These are phyloP conservation scores for Penicillium soppii DNA, from an alignment of 495 filamentous ascomycete genomes.

Conservation along the genomic window DNA sequence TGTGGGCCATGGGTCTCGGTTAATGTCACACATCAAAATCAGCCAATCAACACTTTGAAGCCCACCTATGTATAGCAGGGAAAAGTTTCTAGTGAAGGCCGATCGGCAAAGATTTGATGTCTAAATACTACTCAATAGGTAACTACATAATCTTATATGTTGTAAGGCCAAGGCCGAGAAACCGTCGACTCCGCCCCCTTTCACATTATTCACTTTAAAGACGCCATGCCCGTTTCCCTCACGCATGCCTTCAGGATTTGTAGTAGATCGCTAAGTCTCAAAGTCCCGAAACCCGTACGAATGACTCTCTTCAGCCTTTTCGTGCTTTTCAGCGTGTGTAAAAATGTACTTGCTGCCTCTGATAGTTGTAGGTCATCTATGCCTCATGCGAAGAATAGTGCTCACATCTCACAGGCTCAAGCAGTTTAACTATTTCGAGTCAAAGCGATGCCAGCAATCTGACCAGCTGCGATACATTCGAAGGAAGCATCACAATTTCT, in stretches of 20 bases:
- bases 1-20: neutral
- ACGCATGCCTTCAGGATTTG: neutral
- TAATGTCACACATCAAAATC: neutral
- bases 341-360: neutral
- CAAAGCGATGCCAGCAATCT: slow-evolving; percentile 30
- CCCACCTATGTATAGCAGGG: neutral
- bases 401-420: slow-evolving; percentile 18
- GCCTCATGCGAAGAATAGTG: neutral
- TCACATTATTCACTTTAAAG: neutral
- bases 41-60: neutral
- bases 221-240: neutral
- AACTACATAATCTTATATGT: too few species aligned
- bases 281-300: neutral
- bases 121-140: neutral
- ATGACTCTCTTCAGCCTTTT: neutral
- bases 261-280: neutral
- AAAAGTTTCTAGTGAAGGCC: neutral
- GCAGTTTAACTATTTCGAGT: slow-evolving; percentile 23
- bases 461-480: slow-evolving; percentile 24
- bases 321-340: neutral
- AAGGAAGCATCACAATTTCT: slow-evolving; percentile 26
- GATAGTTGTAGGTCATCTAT: neutral
- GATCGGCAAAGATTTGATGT: neutral
- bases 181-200: slow-evolving; percentile 1
- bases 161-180: neutral